These are phyloP conservation scores for Hibiscus mutabilis DNA, from an alignment of 345 rosid species.

Conservation along the genomic window DNA sequence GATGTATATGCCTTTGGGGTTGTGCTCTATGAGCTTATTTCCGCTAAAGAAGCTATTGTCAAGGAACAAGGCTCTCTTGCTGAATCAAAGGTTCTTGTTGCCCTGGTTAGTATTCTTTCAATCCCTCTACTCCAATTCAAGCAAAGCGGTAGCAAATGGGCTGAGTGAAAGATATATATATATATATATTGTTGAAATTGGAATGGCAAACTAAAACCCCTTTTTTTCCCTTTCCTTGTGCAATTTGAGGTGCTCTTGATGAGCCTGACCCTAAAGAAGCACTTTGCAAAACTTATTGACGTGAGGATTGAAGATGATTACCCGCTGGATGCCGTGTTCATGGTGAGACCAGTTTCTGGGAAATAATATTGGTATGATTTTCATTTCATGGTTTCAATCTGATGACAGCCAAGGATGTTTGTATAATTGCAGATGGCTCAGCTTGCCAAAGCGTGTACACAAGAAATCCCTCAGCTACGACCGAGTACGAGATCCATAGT, in stretches of 20 bases:
- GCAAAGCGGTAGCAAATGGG: neutral
- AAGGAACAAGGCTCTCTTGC: slow-evolving; percentile 36
- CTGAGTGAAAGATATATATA: too few species aligned
- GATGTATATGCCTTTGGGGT: slow-evolving; percentile 97
- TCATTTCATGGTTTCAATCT: neutral
- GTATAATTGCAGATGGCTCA: slow-evolving; percentile 63
- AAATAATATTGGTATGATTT: neutral
- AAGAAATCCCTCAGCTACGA: slow-evolving; percentile 66
- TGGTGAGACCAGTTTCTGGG: slow-evolving; percentile 36
- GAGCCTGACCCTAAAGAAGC: slow-evolving; percentile 54
- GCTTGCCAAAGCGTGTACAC: slow-evolving; percentile 83
- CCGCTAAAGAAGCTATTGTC: slow-evolving; percentile 88
- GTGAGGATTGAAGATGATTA: slow-evolving; percentile 66
- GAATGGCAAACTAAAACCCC: neutral
- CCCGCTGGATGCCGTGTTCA: slow-evolving; percentile 62
- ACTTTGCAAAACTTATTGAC: slow-evolving; percentile 56
- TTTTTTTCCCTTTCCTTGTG: neutral
- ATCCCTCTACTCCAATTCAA: neutral
- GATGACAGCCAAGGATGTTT: neutral
- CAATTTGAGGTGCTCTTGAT: slow-evolving; percentile 72
- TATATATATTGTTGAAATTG: too few species aligned
- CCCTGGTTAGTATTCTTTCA: slow-evolving; percentile 49
- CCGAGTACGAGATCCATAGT: slow-evolving; percentile 89
- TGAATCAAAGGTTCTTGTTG: slow-evolving; percentile 83
- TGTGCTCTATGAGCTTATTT: slow-evolving; percentile 89